phyloP scores from a whole-genome alignment of 139 green algal species.

The Picochlorum sp. region DNA sequence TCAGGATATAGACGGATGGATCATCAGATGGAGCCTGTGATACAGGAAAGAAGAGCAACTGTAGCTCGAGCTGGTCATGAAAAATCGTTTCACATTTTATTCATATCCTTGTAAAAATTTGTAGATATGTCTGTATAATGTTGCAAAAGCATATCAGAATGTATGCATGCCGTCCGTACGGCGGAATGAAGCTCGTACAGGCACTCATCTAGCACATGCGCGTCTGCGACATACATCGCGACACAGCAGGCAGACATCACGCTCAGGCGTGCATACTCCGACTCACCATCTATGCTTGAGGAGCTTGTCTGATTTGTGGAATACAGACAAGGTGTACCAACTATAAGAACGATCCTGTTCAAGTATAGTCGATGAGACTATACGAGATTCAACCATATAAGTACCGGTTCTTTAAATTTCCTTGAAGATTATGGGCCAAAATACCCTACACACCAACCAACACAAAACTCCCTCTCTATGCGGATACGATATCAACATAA shows the following conservation, averaged over 20 bases:
- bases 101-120: neutral
- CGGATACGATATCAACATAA: too few species aligned
- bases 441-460: too few species aligned
- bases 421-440: neutral
- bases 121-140: too few species aligned
- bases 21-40: too few species aligned
- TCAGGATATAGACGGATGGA: too few species aligned
- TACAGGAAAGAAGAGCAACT: too few species aligned
- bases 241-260: slow-evolving; percentile 10
- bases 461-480: too few species aligned
- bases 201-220: slow-evolving; percentile 8
- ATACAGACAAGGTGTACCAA: slow-evolving; percentile 13
- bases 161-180: neutral
- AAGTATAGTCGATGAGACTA: slow-evolving; percentile 13
- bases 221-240: slow-evolving; percentile 5
- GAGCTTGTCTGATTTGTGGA: slow-evolving; percentile 15
- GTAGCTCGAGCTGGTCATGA: too few species aligned
- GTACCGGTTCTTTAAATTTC: neutral
- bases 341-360: slow-evolving; percentile 15
- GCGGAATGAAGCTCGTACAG: slow-evolving; percentile 8
- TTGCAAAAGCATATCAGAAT: slow-evolving; percentile 16
- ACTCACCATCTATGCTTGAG: slow-evolving; percentile 15
- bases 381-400: too few species aligned
- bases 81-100: too few species aligned
- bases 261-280: slow-evolving; percentile 5